Percentiles rank a stretch among this genome's conserved stretches.
Conservation (phyloP, 495 filamentous ascomycete genomes). For the Penicillium lagena region DNA sequence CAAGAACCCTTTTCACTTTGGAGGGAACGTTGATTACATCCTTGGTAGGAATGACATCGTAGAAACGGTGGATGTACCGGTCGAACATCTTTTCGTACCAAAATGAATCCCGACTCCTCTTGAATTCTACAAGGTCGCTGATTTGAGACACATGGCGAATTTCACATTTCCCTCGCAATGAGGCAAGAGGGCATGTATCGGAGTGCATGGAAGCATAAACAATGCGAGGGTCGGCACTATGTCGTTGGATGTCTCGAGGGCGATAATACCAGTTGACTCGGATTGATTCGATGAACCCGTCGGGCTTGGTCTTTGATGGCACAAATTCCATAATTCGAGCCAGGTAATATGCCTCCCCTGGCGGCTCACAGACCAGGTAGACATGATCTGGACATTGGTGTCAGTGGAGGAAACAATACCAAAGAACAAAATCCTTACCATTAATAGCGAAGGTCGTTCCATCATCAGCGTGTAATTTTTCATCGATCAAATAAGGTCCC, state of each 20-base stretch:
- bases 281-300: conserved; percentile 73
- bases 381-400: conserved; percentile 66
- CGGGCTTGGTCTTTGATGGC: conserved; percentile 65
- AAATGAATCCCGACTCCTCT: conserved; percentile 76
- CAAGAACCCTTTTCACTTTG: conserved; percentile 87
- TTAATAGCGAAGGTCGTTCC: conserved; percentile 77
- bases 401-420: conserved; percentile 34
- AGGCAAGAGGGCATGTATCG: conserved; percentile 86
- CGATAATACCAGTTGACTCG: conserved; percentile 98
- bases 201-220: conserved; percentile 98
- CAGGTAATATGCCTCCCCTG: conserved; percentile 96
- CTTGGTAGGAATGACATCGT: conserved; percentile 88
- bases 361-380: conserved; percentile 95
- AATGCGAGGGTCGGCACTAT: conserved; percentile 79
- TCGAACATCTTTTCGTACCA: conserved; percentile 98
- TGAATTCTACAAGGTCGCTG: conserved; percentile 71
- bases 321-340: conserved; percentile 97
- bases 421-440: conserved; percentile 43
- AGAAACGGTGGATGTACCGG: conserved; percentile 94
- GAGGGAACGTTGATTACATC: conserved; percentile 94
- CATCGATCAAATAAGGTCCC: conserved; percentile 63
- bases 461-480: conserved; percentile 82
- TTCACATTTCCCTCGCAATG: conserved; percentile 85
- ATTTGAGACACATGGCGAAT: conserved; percentile 87
- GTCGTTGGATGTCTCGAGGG: conserved; percentile 89